Conservation (phyloP, 2,329 filamentous ascomycete species). For the Pyrenochaeta sp. region DNA sequence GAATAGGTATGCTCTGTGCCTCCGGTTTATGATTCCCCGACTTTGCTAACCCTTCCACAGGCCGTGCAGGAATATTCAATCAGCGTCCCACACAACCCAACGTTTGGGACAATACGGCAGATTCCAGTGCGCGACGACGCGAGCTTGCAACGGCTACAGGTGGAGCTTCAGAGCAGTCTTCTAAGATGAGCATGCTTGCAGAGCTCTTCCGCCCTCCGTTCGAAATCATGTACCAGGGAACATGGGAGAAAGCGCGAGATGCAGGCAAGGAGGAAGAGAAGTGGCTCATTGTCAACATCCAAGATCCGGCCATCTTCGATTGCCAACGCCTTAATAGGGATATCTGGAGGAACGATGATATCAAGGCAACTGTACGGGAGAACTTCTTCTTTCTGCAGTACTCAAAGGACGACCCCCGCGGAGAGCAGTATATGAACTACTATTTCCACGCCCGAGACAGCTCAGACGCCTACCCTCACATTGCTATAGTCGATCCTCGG, state of each 20-base stretch:
- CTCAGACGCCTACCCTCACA: conserved; percentile 92
- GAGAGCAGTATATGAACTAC: conserved; percentile 84
- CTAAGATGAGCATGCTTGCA: conserved; percentile 80
- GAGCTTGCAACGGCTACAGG: conserved; percentile 69
- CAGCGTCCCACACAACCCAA: conserved; percentile 64
- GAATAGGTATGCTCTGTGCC: conserved; percentile 31
- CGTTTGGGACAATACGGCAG: conserved; percentile 66
- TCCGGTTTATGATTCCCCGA: conserved; percentile 21
- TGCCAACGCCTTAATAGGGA: conserved; percentile 95
- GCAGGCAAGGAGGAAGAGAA: conserved; percentile 88
- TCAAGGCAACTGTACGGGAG: conserved; percentile 83
- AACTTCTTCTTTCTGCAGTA: conserved; percentile 98
- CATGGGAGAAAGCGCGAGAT: conserved; percentile 86
- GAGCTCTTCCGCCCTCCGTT: conserved; percentile 94
- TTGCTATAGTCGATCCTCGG: conserved; percentile 92
- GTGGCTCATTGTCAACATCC: conserved; percentile 95
- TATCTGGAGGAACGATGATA: conserved; percentile 87
- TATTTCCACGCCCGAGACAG: conserved; percentile 85
- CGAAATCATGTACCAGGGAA: conserved; percentile 80
- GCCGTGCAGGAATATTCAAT: conserved; percentile 72
- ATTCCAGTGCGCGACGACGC: conserved; percentile 58
- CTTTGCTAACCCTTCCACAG: conserved; percentile 35
- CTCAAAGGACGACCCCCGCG: conserved; percentile 81
- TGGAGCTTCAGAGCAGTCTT: conserved; percentile 70
- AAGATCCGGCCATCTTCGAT: conserved; percentile 91